These are phyloP conservation scores for Ustilago vetiveriae DNA, from an alignment of 1,284 basidiomycete genomes.

Conservation along the genomic window DNA sequence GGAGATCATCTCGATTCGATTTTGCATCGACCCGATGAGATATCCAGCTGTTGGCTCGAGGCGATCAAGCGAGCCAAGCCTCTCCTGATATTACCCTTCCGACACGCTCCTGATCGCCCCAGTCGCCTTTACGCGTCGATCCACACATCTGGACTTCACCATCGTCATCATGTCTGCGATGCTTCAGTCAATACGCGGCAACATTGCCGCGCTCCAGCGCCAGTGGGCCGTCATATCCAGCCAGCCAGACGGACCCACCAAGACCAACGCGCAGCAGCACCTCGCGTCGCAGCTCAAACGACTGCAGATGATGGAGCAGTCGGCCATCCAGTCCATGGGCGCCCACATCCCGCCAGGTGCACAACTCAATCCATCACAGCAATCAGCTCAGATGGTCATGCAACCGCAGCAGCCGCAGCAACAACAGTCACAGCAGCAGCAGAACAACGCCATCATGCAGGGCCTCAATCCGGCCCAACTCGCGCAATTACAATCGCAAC, in stretches of 20 bases:
- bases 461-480: conserved; percentile 24
- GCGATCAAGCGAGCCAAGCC: conserved; percentile 4
- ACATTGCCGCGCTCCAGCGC: conserved; percentile 55
- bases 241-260: conserved; percentile 57
- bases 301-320: conserved; percentile 51
- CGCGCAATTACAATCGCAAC: conserved; percentile 24
- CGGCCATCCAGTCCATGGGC: conserved; percentile 36
- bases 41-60: no score
- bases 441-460: conserved; percentile 26
- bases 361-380: conserved; percentile 32
- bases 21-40: no score
- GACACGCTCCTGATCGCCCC: background rate
- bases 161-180: conserved; percentile 6
- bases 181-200: conserved; percentile 51
- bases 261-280: conserved; percentile 53
- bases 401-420: conserved; percentile 22
- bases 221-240: conserved; percentile 59
- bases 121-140: conserved; percentile 2
- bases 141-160: background rate
- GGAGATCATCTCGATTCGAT: no score
- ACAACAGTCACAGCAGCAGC: conserved; percentile 17
- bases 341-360: conserved; percentile 41
- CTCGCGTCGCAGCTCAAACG: conserved; percentile 56
- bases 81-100: background rate
- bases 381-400: conserved; percentile 24